Conservation (phyloP, 176 grass and related monocot genomes). For the Oryza nivara region DNA sequence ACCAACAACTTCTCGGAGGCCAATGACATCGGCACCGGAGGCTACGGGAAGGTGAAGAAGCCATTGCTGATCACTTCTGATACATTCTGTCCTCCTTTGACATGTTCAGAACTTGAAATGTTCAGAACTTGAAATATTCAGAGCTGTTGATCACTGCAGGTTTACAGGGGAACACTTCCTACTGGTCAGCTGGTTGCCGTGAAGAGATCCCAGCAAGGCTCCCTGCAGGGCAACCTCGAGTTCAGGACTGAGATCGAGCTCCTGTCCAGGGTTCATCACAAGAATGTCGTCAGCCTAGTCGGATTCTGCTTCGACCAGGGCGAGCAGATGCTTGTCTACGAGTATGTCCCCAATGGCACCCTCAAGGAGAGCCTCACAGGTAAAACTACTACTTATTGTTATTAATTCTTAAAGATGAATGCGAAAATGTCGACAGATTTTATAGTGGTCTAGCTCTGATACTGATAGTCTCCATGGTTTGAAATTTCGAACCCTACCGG, state of each 20-base stretch:
- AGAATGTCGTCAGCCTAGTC: conserved; percentile 80
- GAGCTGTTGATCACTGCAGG: conserved; percentile 39
- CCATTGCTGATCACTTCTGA: not conserved
- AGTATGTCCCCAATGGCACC: conserved; percentile 82
- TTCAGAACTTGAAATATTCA: not conserved
- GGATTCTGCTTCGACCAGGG: conserved; percentile 83
- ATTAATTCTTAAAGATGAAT: not conserved
- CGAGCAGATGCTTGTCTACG: conserved; percentile 82
- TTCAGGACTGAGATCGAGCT: conserved; percentile 88
- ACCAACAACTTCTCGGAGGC: conserved; percentile 68
- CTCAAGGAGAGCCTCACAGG: conserved; percentile 85
- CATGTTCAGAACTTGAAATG: not conserved
- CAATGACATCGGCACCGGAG: conserved; percentile 65
- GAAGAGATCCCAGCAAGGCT: conserved; percentile 71
- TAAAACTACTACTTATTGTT: not conserved
- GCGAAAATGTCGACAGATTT: too few relatives aligned
- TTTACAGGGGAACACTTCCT: conserved; percentile 64
- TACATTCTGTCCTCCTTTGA: not conserved
- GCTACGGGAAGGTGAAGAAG: conserved; percentile 70
- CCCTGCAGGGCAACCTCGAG: conserved; percentile 65
- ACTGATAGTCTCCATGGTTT: not conserved
- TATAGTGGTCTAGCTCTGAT: not conserved
- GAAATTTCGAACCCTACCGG: too few relatives aligned
- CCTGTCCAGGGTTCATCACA: conserved; percentile 80
- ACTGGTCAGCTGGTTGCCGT: conserved; percentile 74